Conservation (phyloP, 495 filamentous ascomycete species). For the Talaromyces ruber region DNA sequence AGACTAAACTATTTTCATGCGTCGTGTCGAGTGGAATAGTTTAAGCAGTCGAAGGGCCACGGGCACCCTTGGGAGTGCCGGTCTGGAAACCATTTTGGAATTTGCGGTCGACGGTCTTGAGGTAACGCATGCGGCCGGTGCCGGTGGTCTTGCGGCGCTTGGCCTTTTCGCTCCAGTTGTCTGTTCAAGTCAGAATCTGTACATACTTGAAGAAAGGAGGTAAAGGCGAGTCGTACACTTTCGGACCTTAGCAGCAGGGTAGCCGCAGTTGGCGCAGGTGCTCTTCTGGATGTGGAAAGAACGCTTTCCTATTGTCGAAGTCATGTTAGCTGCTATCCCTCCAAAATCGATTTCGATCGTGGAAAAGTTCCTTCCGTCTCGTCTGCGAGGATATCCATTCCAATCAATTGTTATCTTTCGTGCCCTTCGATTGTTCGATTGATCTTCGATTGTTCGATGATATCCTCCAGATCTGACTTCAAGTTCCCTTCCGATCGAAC, state of each 20-base stretch:
- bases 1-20: background rate
- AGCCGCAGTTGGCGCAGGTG: conserved; percentile 94
- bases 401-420: background rate
- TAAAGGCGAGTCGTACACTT: conserved; percentile 72
- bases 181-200: conserved; percentile 38
- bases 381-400: background rate
- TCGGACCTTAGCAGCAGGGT: conserved; percentile 91
- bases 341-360: background rate
- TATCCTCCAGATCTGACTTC: background rate
- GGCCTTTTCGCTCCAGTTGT: conserved; percentile 99
- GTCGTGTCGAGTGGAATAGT: conserved; percentile 3
- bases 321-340: background rate
- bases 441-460: background rate
- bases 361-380: background rate
- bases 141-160: conserved; percentile 99
- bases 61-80: conserved; percentile 77
- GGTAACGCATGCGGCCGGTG: conserved; percentile 84
- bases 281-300: conserved; percentile 99
- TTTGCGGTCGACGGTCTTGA: conserved; percentile 79
- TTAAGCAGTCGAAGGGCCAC: conserved; percentile 50
- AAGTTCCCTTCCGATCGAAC: background rate
- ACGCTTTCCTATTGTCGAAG: conserved; percentile 61
- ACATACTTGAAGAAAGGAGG: conserved; percentile 19
- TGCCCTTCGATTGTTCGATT: background rate
- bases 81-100: conserved; percentile 97